Percentiles rank a stretch among this genome's conserved stretches.
phyloP scores from a whole-genome alignment of 768 basidiomycete genomes.

The Rubroboletus pulcherrimus region DNA sequence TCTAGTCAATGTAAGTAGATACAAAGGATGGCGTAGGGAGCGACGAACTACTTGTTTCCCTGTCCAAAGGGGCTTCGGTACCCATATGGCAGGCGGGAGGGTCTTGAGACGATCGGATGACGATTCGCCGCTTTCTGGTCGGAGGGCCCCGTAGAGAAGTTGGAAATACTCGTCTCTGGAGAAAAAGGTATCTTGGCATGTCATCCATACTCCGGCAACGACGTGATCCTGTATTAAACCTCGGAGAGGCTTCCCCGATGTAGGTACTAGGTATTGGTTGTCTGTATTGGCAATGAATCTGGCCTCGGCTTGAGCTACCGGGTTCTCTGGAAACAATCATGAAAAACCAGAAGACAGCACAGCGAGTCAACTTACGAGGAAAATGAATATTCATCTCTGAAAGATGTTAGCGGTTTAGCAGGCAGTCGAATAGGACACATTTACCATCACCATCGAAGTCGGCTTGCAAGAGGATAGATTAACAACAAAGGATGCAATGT shows the following conservation, averaged over 20 bases:
- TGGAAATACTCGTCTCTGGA: slow-evolving; percentile 95
- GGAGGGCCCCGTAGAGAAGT: slow-evolving; percentile 88
- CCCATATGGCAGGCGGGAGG: slow-evolving; percentile 89
- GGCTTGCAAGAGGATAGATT: slow-evolving; percentile 39
- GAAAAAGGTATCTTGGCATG: slow-evolving; percentile 91
- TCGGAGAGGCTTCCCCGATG: slow-evolving; percentile 95
- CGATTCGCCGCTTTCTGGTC: slow-evolving; percentile 76
- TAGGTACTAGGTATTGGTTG: slow-evolving; percentile 98
- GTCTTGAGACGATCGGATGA: slow-evolving; percentile 63
- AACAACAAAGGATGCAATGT: slow-evolving; percentile 2
- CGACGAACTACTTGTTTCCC: slow-evolving; percentile 89
- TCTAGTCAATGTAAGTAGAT: slow-evolving; percentile 42
- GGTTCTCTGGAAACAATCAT: slow-evolving; percentile 61
- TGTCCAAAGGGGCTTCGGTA: slow-evolving; percentile 89
- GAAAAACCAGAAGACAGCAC: neutral
- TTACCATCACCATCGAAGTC: slow-evolving; percentile 92
- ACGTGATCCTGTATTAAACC: slow-evolving; percentile 99
- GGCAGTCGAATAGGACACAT: slow-evolving; percentile 17
- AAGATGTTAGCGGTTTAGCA: slow-evolving; percentile 2
- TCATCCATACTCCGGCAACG: slow-evolving; percentile 99
- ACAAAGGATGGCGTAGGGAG: neutral
- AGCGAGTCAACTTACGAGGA: slow-evolving; percentile 62
- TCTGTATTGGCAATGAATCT: slow-evolving; percentile 95
- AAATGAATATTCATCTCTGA: slow-evolving; percentile 99
- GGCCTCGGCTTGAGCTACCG: slow-evolving; percentile 92